Conservation (phyloP, 78 protist genomes). For the Dictyostelium purpureum region DNA sequence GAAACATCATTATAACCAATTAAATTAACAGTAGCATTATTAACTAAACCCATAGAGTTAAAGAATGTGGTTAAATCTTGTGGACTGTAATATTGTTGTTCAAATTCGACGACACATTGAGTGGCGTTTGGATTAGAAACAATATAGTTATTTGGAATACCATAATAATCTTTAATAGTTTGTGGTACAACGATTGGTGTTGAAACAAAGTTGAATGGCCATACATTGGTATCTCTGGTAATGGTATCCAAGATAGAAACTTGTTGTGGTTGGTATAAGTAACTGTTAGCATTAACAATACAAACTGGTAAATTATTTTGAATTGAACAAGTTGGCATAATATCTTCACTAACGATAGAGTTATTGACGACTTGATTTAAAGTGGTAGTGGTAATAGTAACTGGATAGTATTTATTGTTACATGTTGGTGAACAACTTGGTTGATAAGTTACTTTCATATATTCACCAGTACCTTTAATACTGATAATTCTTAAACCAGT, state of each 20-base stretch:
- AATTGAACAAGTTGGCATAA: constrained; percentile 27
- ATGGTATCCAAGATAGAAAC: not conserved
- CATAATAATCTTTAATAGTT: constrained; percentile 39
- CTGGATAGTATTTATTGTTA: constrained; percentile 32
- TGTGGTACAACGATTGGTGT: constrained; percentile 59
- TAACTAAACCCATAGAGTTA: constrained; percentile 36
- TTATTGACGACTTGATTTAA: not conserved
- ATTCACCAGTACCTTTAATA: constrained; percentile 31
- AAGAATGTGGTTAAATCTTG: constrained; percentile 43
- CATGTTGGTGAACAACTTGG: constrained; percentile 50
- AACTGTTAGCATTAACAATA: not conserved
- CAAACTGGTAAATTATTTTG: not conserved
- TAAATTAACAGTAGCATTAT: constrained; percentile 8
- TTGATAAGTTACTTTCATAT: not conserved
- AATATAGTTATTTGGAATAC: constrained; percentile 38
- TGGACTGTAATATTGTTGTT: constrained; percentile 66
- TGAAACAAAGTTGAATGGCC: constrained; percentile 13
- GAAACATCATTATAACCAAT: constrained; percentile 70
- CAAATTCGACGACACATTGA: constrained; percentile 79
- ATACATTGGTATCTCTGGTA: not conserved
- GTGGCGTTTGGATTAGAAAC: constrained; percentile 50
- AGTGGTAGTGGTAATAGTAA: constrained; percentile 1
- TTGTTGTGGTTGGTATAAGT: not conserved
- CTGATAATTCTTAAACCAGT: constrained; percentile 10
- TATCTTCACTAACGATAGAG: not conserved